These are phyloP conservation scores for Nadsonia commutata DNA, from an alignment of 1,139 yeast genomes.

Conservation along the genomic window DNA sequence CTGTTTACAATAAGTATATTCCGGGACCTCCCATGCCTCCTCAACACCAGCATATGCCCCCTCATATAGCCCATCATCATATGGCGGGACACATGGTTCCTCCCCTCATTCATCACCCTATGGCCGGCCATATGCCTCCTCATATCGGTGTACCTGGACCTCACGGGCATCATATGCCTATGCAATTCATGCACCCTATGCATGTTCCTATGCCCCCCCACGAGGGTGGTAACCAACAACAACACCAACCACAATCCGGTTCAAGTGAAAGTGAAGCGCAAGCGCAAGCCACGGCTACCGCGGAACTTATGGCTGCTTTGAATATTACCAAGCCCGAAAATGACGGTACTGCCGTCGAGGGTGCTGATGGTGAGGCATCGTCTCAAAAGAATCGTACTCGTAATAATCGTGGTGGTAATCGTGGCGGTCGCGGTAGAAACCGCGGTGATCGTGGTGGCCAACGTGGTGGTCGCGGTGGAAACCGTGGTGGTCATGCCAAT, in stretches of 20 bases:
- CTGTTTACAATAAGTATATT: slow-evolving; percentile 5
- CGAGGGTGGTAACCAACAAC: slow-evolving; percentile 10
- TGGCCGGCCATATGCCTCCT: slow-evolving; percentile 3
- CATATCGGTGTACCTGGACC: slow-evolving; percentile 5
- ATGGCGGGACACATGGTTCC: slow-evolving; percentile 1
- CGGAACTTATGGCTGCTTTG: slow-evolving; percentile 19
- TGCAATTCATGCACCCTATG: slow-evolving; percentile 10
- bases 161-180: slow-evolving; percentile 12
- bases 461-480: slow-evolving; percentile 5
- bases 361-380: slow-evolving; percentile 14
- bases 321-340: slow-evolving; percentile 9
- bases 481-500: background rate
- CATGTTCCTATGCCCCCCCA: slow-evolving; percentile 9
- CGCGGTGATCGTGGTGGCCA: slow-evolving; percentile 14
- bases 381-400: slow-evolving; percentile 18
- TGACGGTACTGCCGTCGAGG: slow-evolving; percentile 4
- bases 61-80: slow-evolving; percentile 1
- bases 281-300: no score
- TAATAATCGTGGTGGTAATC: slow-evolving; percentile 12
- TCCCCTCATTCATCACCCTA: slow-evolving; percentile 3
- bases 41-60: slow-evolving; percentile 3
- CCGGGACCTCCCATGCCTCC: slow-evolving; percentile 3
- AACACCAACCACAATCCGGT: slow-evolving; percentile 11
- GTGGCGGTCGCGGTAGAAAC: slow-evolving; percentile 19
- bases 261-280: slow-evolving; percentile 17